Base-by-base conservation (phyloP, 129 eudicot genomes). In the Flaveria sonorensis region DNA sequence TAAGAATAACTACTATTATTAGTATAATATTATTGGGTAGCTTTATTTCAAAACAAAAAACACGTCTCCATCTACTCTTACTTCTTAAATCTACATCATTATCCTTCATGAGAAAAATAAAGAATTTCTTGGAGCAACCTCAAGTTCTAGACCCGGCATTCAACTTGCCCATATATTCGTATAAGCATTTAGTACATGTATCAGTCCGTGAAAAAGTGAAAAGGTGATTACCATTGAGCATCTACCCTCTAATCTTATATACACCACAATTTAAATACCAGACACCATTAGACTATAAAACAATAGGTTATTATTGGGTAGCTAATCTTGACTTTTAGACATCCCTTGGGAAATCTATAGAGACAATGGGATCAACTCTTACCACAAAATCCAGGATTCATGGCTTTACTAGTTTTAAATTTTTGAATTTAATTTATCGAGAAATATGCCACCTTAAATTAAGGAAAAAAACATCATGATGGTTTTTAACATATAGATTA, bases 401-500 rank as follows among this genome's bases (percentile, higher is more conserved):
- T 42, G 43, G 81, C 32, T 36, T 79, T 9, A 45, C 13, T 45
- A 45, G 48, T 50, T 20, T 71, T 40, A 50, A 72, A 6, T 32
- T 72, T 72, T 72, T 14, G 52, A 72, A 10, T 72, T 24, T 73
- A 73, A 67, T 80, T 56, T 78, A 39, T 53, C 14, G 3, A 67
- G 68, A 67, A 45, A 76, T 75, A 70, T 72, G 73, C 52, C 68
- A 73, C 79, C 83, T 80, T 67, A 80, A 73, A 73, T 52, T 73
- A 73, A 72, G 70, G 48, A 23, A 42, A 50, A 72, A 80, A 73
- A 56, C 70, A 43, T 65, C 13, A 73, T 73, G 70, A 80, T 80
- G 43, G 24, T 80, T 60, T 63, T 73, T 42, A 36, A 10, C 61
- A 65, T 67, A 43, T 55, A 63, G 19, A 65, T 40, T 71, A 71